Evolutionary conservation across 768 basidiomycete genomes (phyloP), one percentile per base, ranked within the genome.

Genomic region (Chiua virens): DNA sequence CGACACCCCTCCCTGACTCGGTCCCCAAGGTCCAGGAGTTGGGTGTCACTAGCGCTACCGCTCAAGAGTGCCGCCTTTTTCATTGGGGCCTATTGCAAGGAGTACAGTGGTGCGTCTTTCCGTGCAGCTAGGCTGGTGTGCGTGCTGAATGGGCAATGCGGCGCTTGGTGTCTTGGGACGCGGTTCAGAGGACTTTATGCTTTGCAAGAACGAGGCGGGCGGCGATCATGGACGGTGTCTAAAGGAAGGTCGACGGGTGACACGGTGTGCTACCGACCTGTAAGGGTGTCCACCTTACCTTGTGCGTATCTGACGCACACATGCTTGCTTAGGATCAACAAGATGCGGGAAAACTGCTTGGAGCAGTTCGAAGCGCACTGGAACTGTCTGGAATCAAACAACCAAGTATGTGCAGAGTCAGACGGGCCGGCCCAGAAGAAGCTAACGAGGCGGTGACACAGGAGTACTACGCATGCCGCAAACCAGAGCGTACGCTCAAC

Each of bases 21-120:
- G 58, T 86, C 17, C 93, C 95, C 30, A 85, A 83, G 64, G 91
- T 98, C 34, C 77, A 82, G 53, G 97, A 99, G 72, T 72, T 99
- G 40, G 96, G 95, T 37, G 79, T 76, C 39, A 92, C 92, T 1
- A 95, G 92, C 58, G 97, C 86, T n/a, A 52, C 97, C 96, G 2
- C 76, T 98, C 64, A 98, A 98, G 77, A 91, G 89, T 60, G 93
- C 96, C 1, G 88, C 92, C 8, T 98, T 98, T 82, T 98, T 98
- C 75, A 85, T 99, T 68, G 97, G 93, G 25, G 87, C 89, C 34
- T 82, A 92, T 68, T 99, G 96, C 82, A 92, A 92, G 72, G 90
- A 93, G 50, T 96, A 85, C 75, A 98, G 96, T 74, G 96, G 96
- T 98, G 54, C 46, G 88, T 73, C 21, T n/a, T 17, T 32, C 3